Evolutionary conservation across 345 rosid genomes (phyloP).

Genomic region (Citrus medica): DNA sequence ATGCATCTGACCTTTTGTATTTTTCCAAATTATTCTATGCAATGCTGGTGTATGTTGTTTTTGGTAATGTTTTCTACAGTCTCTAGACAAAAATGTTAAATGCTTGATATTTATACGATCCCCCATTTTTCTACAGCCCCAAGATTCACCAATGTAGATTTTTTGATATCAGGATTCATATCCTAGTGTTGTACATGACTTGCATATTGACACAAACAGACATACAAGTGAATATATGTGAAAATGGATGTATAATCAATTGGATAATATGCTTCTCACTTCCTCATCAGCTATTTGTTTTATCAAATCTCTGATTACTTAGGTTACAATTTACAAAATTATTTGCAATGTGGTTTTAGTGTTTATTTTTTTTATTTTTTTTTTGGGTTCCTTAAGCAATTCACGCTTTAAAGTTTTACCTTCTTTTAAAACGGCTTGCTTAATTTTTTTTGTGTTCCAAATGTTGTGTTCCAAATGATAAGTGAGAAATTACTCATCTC

Average conservation of each 20-base stretch:
- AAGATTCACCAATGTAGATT: background rate
- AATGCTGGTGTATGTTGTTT: background rate
- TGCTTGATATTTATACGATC: background rate
- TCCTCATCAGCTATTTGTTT: background rate
- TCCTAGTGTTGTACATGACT: background rate
- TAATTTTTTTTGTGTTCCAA: background rate
- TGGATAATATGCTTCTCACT: background rate
- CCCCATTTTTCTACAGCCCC: background rate
- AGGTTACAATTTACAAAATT: background rate
- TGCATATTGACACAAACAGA: too few species aligned
- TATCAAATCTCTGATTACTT: background rate
- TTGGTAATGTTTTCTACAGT: background rate
- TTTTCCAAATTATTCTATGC: background rate
- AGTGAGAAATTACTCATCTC: background rate
- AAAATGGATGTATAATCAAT: background rate
- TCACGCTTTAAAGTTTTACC: too few species aligned
- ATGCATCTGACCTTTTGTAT: background rate
- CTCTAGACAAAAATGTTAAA: too few species aligned
- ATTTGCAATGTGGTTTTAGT: too few species aligned
- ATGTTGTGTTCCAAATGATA: too few species aligned
- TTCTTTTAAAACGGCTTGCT: background rate
- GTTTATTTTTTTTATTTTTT: too few species aligned
- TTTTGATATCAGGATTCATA: background rate
- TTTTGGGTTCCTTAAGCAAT: too few species aligned
- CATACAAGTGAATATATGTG: background rate